phyloP scores from a whole-genome alignment of 352 stramenopile species.

The Pythium dissotocum region DNA sequence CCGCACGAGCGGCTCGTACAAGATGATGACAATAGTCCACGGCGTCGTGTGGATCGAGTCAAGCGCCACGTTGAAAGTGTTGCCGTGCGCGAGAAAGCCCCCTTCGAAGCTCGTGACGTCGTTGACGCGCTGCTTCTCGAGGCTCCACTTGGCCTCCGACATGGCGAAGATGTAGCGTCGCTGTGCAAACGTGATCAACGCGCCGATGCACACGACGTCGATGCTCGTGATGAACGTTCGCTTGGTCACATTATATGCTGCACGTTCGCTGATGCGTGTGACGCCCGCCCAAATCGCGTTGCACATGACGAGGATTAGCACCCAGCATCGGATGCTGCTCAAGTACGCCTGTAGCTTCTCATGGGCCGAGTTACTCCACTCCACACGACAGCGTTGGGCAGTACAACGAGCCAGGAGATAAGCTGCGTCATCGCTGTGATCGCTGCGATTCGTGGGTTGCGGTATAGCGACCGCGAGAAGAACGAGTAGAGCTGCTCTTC shows the following conservation, averaged over 20 bases:
- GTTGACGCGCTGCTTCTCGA: conserved; percentile 25
- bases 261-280: conserved; percentile 14
- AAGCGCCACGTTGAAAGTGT: conserved; percentile 16
- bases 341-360: conserved; percentile 25
- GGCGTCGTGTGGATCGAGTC: conserved; percentile 21
- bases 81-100: conserved; percentile 23
- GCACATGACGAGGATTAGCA: conserved; percentile 20
- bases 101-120: conserved; percentile 24
- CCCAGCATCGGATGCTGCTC: conserved; percentile 30
- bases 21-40: background rate
- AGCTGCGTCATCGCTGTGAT: conserved; percentile 21
- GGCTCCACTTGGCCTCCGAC: conserved; percentile 20
- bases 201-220: conserved; percentile 14
- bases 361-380: conserved; percentile 21
- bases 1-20: conserved; percentile 20
- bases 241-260: conserved; percentile 18
- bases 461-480: conserved; percentile 28
- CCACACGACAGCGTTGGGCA: conserved; percentile 28
- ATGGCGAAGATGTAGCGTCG: conserved; percentile 24
- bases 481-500: conserved; percentile 31
- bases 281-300: conserved; percentile 20
- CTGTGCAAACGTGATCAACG: conserved; percentile 13
- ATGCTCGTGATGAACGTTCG: conserved; percentile 29
- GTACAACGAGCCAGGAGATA: conserved; percentile 24
- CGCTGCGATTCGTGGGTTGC: conserved; percentile 17